A percentile compares a stretch with the other conserved stretches of the same genome.
phyloP scores from a whole-genome alignment of 257 asterid genomes.

The Ehretia macrophylla region DNA sequence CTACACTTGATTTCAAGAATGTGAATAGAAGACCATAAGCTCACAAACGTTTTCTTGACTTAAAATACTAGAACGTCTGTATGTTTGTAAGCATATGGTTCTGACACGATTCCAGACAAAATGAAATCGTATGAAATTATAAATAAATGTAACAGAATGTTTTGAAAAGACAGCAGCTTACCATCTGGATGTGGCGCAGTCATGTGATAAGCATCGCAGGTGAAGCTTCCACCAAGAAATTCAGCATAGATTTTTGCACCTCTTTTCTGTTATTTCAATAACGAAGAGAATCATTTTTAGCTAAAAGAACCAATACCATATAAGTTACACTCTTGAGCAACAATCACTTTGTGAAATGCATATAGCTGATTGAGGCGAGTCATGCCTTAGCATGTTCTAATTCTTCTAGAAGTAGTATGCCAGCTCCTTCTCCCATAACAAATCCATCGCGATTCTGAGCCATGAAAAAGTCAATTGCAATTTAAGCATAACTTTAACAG shows the following conservation, averaged over 20 bases:
- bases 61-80: too few relatives aligned
- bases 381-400: slow-evolving; percentile 42
- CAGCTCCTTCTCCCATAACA: slow-evolving; percentile 56
- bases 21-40: too few relatives aligned
- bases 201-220: slow-evolving; percentile 40
- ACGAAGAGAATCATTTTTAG: not conserved
- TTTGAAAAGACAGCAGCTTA: not conserved
- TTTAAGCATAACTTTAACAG: not conserved
- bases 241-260: slow-evolving; percentile 51
- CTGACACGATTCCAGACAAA: too few relatives aligned
- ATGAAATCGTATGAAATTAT: too few relatives aligned
- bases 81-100: too few relatives aligned
- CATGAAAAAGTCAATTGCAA: not conserved
- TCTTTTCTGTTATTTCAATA: slow-evolving; percentile 25
- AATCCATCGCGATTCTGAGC: slow-evolving; percentile 41
- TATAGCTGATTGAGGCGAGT: not conserved
- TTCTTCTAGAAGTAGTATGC: slow-evolving; percentile 49
- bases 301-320: not conserved
- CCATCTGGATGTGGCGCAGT: slow-evolving; percentile 39
- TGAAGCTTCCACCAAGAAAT: slow-evolving; percentile 49
- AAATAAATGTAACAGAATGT: not conserved
- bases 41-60: too few relatives aligned
- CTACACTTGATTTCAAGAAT: too few relatives aligned
- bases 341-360: too few relatives aligned
- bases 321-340: too few relatives aligned